These are phyloP conservation scores for Suhomyces bolitotheri DNA, from an alignment of 1,139 yeast genomes.

Conservation along the genomic window DNA sequence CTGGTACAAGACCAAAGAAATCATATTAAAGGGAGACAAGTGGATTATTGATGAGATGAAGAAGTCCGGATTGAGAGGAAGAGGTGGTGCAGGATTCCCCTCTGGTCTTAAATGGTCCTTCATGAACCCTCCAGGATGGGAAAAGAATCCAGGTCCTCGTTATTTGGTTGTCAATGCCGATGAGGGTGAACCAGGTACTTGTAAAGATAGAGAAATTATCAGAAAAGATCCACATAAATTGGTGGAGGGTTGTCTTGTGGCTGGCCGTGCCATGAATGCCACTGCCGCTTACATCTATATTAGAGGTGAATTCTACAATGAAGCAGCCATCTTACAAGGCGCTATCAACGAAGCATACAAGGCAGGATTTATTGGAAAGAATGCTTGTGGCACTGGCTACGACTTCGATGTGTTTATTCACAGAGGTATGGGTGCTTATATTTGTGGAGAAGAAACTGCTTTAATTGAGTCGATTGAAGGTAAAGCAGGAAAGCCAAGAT, in stretches of 20 bases:
- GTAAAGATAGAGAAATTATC: constrained; percentile 87
- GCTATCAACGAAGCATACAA: constrained; percentile 86
- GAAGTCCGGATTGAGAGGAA: constrained; percentile 81
- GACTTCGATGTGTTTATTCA: constrained; percentile 79
- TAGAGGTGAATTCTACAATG: constrained; percentile 85
- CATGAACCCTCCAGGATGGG: constrained; percentile 96
- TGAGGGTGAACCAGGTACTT: constrained; percentile 93
- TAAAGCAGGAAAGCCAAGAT: constrained; percentile 88
- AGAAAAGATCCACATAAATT: constrained; percentile 89
- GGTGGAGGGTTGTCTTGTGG: constrained; percentile 82
- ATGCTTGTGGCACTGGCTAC: constrained; percentile 86
- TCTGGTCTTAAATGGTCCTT: constrained; percentile 89
- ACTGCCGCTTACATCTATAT: constrained; percentile 89
- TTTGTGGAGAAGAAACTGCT: constrained; percentile 91
- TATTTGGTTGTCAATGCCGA: constrained; percentile 87
- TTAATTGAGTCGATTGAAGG: constrained; percentile 86
- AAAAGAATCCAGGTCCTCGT: constrained; percentile 80
- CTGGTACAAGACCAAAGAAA: constrained; percentile 88
- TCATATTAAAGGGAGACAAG: constrained; percentile 74
- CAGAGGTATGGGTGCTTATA: constrained; percentile 90
- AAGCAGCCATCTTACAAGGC: constrained; percentile 65
- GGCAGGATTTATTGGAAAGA: constrained; percentile 75
- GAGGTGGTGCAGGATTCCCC: constrained; percentile 95
- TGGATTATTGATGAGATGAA: constrained; percentile 89
- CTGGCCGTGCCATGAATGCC: constrained; percentile 91